phyloP scores from a whole-genome alignment of 2,329 filamentous ascomycete species.

The Phialemoniopsis sp. region DNA sequence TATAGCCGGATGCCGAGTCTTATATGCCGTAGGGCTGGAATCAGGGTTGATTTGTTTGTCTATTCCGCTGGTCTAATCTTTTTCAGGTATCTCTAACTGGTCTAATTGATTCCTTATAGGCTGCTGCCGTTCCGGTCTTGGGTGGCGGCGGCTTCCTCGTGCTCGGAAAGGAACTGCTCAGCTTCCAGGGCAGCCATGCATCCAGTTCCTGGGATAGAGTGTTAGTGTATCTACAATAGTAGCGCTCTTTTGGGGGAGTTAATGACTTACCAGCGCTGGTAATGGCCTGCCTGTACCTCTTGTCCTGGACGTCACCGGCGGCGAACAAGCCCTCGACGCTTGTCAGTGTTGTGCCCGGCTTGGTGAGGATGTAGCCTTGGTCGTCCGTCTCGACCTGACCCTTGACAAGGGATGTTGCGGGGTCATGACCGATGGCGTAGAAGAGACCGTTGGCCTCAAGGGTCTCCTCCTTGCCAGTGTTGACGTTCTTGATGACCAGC shows the following conservation, averaged over 20 bases:
- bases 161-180: slow-evolving; percentile 85
- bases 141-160: slow-evolving; percentile 45
- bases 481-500: slow-evolving; percentile 75
- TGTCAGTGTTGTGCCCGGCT: slow-evolving; percentile 83
- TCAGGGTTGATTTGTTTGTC: too few species aligned
- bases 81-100: too few species aligned
- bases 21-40: too few species aligned
- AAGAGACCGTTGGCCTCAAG: slow-evolving; percentile 89
- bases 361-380: slow-evolving; percentile 87
- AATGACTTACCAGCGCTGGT: slow-evolving; percentile 80
- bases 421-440: slow-evolving; percentile 96
- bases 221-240: slow-evolving; percentile 16
- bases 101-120: too few species aligned
- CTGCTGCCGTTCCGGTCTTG: too few species aligned
- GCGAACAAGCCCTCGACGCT: slow-evolving; percentile 91
- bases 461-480: slow-evolving; percentile 74
- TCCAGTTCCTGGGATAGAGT: slow-evolving; percentile 62
- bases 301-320: slow-evolving; percentile 97
- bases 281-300: slow-evolving; percentile 95
- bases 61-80: too few species aligned
- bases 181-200: slow-evolving; percentile 95
- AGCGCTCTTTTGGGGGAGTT: neutral
- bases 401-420: slow-evolving; percentile 86
- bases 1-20: too few species aligned
- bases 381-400: slow-evolving; percentile 79